A percentile compares a stretch with the other conserved stretches of the same genome.
These are phyloP conservation scores for Chlamydomonas reinhardtii DNA, from an alignment of 163 green algal species.

Conservation along the genomic window DNA sequence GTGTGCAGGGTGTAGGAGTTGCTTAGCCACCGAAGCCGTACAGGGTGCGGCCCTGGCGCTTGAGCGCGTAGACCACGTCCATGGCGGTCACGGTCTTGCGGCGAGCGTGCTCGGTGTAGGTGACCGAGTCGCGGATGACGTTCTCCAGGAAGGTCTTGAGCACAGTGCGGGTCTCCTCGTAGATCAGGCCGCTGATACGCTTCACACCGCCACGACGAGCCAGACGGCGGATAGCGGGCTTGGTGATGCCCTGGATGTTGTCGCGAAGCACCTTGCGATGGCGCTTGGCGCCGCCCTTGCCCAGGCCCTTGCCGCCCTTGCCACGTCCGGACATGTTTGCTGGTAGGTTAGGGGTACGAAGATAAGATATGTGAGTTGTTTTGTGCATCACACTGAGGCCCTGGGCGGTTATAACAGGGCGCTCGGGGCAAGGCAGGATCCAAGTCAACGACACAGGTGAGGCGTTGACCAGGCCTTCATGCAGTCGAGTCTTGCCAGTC, in stretches of 20 bases:
- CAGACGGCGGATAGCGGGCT: slow-evolving; percentile 91
- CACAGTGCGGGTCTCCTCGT: slow-evolving; percentile 95
- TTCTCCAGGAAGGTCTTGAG: slow-evolving; percentile 82
- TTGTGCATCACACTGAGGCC: no score
- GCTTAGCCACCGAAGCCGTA: slow-evolving; percentile 89
- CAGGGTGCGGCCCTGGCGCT: slow-evolving; percentile 95
- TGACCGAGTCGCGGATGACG: slow-evolving; percentile 89
- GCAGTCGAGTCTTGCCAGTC: no score
- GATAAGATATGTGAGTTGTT: no score
- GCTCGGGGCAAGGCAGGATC: no score
- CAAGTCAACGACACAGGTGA: no score
- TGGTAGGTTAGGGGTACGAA: no score
- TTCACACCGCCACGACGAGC: slow-evolving; percentile 83
- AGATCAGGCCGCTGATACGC: slow-evolving; percentile 95
- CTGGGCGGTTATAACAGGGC: no score
- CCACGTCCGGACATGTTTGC: slow-evolving; percentile 76
- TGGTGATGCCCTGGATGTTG: slow-evolving; percentile 97
- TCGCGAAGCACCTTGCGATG: slow-evolving; percentile 95
- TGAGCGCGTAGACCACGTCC: slow-evolving; percentile 95
- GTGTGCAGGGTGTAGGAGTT: no score
- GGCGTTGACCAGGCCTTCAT: no score
- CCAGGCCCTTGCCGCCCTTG: slow-evolving; percentile 94
- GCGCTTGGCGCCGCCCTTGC: slow-evolving; percentile 95
- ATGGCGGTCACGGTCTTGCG: slow-evolving; percentile 92
- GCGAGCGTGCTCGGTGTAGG: slow-evolving; percentile 98